These are phyloP conservation scores for Dioszegia hungarica DNA, from an alignment of 768 basidiomycete species.

Conservation along the genomic window DNA sequence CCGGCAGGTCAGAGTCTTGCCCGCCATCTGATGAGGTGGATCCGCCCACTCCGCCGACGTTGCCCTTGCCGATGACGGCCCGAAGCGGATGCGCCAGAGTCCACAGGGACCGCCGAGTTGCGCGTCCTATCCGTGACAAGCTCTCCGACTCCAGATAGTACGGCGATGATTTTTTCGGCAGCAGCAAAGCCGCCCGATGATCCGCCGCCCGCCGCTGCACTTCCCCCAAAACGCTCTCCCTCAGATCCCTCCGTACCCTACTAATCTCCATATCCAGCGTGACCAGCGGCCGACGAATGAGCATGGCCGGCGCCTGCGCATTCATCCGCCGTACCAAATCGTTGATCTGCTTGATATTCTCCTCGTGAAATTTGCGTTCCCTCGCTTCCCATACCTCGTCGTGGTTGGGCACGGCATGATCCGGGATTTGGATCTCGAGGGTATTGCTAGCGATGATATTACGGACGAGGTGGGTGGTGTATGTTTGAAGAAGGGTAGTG, in stretches of 20 bases:
- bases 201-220: constrained; percentile 31
- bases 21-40: no score
- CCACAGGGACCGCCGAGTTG: constrained; percentile 28
- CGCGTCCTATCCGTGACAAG: constrained; percentile 15
- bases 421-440: constrained; percentile 51
- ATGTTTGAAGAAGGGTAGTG: constrained; percentile 61
- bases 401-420: constrained; percentile 27
- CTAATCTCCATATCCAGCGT: constrained; percentile 58
- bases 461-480: constrained; percentile 71
- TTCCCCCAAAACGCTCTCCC: constrained; percentile 28
- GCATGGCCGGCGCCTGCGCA: constrained; percentile 66
- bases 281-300: constrained; percentile 63
- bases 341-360: constrained; percentile 68
- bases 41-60: no score
- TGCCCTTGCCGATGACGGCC: constrained; percentile 25
- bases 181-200: background rate
- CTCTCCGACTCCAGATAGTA: constrained; percentile 20
- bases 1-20: no score
- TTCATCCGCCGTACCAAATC: constrained; percentile 73
- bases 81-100: constrained; percentile 27
- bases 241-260: constrained; percentile 26
- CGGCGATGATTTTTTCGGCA: constrained; percentile 6
- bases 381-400: constrained; percentile 68
- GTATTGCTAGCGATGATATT: constrained; percentile 46
- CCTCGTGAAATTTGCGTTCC: constrained; percentile 64